phyloP scores from a whole-genome alignment of 495 filamentous ascomycete genomes.

The Collariella sp. region DNA sequence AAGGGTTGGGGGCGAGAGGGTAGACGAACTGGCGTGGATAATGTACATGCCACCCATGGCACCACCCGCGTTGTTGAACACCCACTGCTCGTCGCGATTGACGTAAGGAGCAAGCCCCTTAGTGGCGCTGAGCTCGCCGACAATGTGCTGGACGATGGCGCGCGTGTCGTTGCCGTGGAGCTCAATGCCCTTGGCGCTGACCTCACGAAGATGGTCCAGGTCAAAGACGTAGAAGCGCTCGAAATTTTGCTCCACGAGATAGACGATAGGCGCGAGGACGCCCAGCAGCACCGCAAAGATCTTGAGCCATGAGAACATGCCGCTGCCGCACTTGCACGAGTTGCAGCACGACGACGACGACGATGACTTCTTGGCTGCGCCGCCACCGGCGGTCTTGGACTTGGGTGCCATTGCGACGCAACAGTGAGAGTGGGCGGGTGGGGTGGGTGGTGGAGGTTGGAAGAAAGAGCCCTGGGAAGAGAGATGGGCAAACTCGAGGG shows the following conservation, averaged over 20 bases:
- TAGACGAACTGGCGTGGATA: conserved; percentile 63
- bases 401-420: conserved; percentile 14
- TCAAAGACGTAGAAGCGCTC: conserved; percentile 72
- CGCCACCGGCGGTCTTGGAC: conserved; percentile 8
- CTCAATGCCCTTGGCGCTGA: conserved; percentile 56
- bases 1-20: no score
- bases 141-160: conserved; percentile 58
- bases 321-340: no score
- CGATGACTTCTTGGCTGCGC: not conserved
- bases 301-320: conserved; percentile 38
- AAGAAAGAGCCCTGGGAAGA: not conserved
- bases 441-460: not conserved
- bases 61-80: conserved; percentile 72
- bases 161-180: conserved; percentile 63
- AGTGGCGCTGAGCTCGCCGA: conserved; percentile 42
- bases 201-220: conserved; percentile 55
- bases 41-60: conserved; percentile 90
- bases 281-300: conserved; percentile 53
- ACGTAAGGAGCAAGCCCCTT: conserved; percentile 44
- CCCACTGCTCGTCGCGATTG: conserved; percentile 55
- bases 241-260: conserved; percentile 58
- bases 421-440: not conserved
- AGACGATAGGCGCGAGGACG: conserved; percentile 50
- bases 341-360: no score
- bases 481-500: not conserved